These are phyloP conservation scores for Elongisporangium anandrum DNA, from an alignment of 352 stramenopile genomes.

Conservation along the genomic window DNA sequence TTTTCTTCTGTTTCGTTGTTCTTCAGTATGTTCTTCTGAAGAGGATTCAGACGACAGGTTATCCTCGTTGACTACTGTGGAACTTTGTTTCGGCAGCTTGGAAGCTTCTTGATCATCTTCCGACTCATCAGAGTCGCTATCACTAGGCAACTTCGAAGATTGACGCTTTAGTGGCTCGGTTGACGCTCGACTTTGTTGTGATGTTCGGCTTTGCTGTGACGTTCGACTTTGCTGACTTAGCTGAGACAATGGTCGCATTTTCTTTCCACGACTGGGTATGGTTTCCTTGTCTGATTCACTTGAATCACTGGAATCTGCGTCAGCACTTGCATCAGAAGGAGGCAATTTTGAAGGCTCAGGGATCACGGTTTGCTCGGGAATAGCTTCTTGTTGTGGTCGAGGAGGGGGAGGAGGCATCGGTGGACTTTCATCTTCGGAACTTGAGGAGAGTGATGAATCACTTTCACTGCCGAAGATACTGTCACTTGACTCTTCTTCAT, in stretches of 20 bases:
- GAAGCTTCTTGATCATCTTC: not conserved
- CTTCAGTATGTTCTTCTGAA: constrained; percentile 22
- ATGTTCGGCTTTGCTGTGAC: constrained; percentile 7
- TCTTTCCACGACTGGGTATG: not conserved
- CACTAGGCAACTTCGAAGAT: not conserved
- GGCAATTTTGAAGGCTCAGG: constrained; percentile 20
- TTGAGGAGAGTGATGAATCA: constrained; percentile 48
- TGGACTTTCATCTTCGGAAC: constrained; percentile 34
- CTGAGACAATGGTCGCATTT: not conserved
- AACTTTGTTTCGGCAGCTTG: not conserved
- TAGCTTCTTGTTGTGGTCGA: constrained; percentile 10
- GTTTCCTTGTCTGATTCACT: constrained; percentile 26
- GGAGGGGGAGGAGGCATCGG: constrained; percentile 32
- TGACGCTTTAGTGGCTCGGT: not conserved
- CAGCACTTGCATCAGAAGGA: constrained; percentile 34
- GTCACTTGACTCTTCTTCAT: constrained; percentile 84
- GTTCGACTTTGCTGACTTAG: constrained; percentile 4
- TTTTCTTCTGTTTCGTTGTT: constrained; percentile 13
- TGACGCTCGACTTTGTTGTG: constrained; percentile 6
- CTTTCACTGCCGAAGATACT: constrained; percentile 82
- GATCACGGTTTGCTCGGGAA: constrained; percentile 11
- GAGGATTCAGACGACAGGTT: constrained; percentile 16
- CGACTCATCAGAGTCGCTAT: constrained; percentile 1
- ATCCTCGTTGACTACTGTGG: not conserved
- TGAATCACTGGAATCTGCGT: constrained; percentile 46